These are phyloP conservation scores for Ceratocystis smalleyi DNA, from an alignment of 2,329 filamentous ascomycete species.

Conservation along the genomic window DNA sequence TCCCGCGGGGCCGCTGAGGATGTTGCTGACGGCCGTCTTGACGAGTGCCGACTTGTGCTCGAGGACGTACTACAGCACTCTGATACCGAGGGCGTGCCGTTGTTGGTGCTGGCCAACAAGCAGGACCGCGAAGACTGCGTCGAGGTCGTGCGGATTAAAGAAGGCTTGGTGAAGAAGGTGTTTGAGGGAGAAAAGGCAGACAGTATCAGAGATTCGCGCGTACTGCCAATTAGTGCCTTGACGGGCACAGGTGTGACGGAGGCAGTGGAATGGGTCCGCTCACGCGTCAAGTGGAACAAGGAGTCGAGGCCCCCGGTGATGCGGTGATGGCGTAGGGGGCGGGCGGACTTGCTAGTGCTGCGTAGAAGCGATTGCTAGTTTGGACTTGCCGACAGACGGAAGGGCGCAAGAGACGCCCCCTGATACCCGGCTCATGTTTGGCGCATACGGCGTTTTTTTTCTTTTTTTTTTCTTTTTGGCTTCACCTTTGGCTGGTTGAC, in stretches of 20 bases:
- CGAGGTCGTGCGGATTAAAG: conserved; percentile 93
- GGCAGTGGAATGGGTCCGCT: conserved; percentile 93
- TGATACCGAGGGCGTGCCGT: conserved; percentile 78
- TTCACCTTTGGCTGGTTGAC: not conserved
- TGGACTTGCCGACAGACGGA: not conserved
- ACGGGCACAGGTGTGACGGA: conserved; percentile 77
- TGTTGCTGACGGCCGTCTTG: conserved; percentile 45
- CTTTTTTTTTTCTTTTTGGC: not conserved
- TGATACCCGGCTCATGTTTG: not conserved
- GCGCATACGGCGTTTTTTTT: not conserved
- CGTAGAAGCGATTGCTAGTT: conserved; percentile 2
- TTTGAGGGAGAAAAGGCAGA: conserved; percentile 85
- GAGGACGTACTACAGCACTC: conserved; percentile 79
- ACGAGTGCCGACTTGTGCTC: conserved; percentile 78
- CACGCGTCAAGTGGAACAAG: conserved; percentile 90
- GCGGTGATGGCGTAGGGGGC: conserved; percentile 41
- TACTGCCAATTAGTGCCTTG: conserved; percentile 82
- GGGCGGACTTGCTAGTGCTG: not conserved
- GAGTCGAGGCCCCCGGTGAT: conserved; percentile 83
- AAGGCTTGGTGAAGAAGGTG: conserved; percentile 85
- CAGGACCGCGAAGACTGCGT: conserved; percentile 96
- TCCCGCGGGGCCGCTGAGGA: conserved; percentile 19
- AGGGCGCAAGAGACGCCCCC: not conserved
- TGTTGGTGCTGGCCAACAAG: conserved; percentile 90
- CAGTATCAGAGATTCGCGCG: conserved; percentile 75